A percentile compares a stretch with the other conserved stretches of the same genome.
Evolutionary conservation across 1,284 basidiomycete genomes (phyloP).

Genomic region (Sphagnurus paluster): DNA sequence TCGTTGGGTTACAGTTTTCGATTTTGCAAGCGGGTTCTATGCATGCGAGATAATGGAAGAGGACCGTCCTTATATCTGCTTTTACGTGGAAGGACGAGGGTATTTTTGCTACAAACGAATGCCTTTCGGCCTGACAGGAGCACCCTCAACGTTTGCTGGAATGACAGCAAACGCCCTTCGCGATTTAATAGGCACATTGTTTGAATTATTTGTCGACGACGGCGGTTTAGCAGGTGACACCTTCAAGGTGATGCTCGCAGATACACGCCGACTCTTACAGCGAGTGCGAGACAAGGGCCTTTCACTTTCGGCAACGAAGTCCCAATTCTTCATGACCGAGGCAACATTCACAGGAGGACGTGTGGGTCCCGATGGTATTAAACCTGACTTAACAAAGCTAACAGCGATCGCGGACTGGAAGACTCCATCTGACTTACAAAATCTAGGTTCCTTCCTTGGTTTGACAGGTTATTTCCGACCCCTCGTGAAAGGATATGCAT

Average conservation of each 20-base stretch:
- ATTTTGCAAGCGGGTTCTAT: slow-evolving; percentile 14
- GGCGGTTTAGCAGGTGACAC: slow-evolving; percentile 26
- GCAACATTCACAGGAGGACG: slow-evolving; percentile 31
- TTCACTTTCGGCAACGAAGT: slow-evolving; percentile 33
- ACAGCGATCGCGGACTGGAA: slow-evolving; percentile 36
- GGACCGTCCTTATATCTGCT: slow-evolving; percentile 32
- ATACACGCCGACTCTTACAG: slow-evolving; percentile 22
- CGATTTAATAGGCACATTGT: slow-evolving; percentile 29
- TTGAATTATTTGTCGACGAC: slow-evolving; percentile 37
- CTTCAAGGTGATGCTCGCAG: slow-evolving; percentile 25
- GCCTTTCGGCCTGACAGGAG: slow-evolving; percentile 43
- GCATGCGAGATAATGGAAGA: background rate
- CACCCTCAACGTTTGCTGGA: slow-evolving; percentile 36
- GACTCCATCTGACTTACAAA: slow-evolving; percentile 25
- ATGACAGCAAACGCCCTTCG: slow-evolving; percentile 30
- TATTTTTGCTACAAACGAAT: slow-evolving; percentile 34
- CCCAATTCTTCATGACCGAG: slow-evolving; percentile 31
- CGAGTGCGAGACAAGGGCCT: slow-evolving; percentile 24
- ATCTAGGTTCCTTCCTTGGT: slow-evolving; percentile 26
- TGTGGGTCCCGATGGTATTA: slow-evolving; percentile 30
- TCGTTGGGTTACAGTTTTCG: slow-evolving; percentile 6
- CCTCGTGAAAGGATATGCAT: slow-evolving; percentile 23
- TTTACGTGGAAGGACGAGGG: slow-evolving; percentile 38
- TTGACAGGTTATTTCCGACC: slow-evolving; percentile 27
- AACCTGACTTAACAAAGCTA: slow-evolving; percentile 32